Base-by-base conservation (phyloP, 805 yeast genomes). In the Candida oleophila region DNA sequence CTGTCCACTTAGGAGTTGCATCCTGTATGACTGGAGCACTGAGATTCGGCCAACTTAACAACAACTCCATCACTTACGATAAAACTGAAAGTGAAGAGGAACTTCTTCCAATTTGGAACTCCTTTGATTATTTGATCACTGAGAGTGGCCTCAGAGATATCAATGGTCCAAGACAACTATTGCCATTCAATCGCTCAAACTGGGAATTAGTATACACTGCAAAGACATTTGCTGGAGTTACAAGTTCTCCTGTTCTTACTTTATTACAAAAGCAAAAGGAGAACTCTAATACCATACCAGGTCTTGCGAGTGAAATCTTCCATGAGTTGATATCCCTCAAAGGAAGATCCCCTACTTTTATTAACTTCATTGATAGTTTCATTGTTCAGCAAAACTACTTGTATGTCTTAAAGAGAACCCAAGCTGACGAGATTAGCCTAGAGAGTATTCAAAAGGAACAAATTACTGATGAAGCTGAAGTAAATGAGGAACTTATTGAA, bases 11-110 rank as follows among this genome's bases (percentile, higher is more conserved):
- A 68, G 95, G 87, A 56, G 83, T 85, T 2, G 80, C 87, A 0
- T 77, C 92, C 0, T 88, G 96, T 57, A 89, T 89, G 94, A 82
- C 92, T 1, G 98, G 98, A 7, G 84, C 83, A 3, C 79, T 91
- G 2, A 72, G 80, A 44, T 92, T 92, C 66, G 84, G 84, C 0
- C 85, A 90, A 57, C 53, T 86, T 3, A 75, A 78, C 42, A 55
- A 53, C 39, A 37, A 36, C 11, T 15, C 41, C 1, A 54, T 66
- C 4, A 51, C 48, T n/a, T 92, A 89, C 59, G 97, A 92, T 63
- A 89, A 85, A 59, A 80, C 94, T 0, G 97, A 92, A 59, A 69
- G 75, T 42, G 51, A 51, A 2, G 56, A 52, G 0, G 62, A 52
- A 3, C 61, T 87, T 39, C 41, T 49, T 3, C 38, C 49, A 3